Conservation (phyloP, 495 filamentous ascomycete species). For the Copromyces sp. region DNA sequence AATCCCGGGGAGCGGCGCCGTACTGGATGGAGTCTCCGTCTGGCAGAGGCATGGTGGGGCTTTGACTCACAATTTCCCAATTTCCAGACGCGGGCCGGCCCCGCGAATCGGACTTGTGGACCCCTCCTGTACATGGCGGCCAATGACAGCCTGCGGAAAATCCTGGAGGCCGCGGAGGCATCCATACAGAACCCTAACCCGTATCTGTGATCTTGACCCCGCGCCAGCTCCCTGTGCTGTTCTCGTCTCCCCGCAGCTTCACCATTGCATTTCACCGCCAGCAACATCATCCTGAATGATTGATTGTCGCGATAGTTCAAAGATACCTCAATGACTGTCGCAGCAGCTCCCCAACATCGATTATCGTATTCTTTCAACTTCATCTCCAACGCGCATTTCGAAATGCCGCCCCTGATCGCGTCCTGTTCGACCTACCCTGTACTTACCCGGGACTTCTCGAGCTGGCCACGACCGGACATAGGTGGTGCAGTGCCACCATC, state of each 20-base stretch:
- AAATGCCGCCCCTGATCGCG: background rate
- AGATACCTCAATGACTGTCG: background rate
- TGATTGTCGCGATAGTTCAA: background rate
- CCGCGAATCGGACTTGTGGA: background rate
- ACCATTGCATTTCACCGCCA: background rate
- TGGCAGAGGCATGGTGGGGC: background rate
- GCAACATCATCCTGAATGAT: background rate
- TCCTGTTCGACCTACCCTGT: background rate
- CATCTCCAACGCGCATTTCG: background rate
- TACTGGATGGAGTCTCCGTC: background rate
- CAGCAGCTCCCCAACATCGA: background rate
- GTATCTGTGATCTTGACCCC: background rate
- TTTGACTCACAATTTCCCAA: conserved; percentile 1
- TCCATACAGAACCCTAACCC: background rate
- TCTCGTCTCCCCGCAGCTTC: background rate
- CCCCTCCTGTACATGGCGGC: background rate
- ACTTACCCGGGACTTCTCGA: background rate
- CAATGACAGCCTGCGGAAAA: background rate
- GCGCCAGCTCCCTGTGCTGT: background rate
- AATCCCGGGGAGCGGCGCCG: background rate
- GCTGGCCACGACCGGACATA: background rate
- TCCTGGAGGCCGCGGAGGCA: background rate
- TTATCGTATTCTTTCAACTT: background rate
- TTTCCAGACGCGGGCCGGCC: background rate
- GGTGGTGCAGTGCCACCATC: background rate